Percentiles rank a stretch among this genome's conserved stretches.
phyloP scores from a whole-genome alignment of 2,329 filamentous ascomycete species.

The Coleophoma crateriformis region DNA sequence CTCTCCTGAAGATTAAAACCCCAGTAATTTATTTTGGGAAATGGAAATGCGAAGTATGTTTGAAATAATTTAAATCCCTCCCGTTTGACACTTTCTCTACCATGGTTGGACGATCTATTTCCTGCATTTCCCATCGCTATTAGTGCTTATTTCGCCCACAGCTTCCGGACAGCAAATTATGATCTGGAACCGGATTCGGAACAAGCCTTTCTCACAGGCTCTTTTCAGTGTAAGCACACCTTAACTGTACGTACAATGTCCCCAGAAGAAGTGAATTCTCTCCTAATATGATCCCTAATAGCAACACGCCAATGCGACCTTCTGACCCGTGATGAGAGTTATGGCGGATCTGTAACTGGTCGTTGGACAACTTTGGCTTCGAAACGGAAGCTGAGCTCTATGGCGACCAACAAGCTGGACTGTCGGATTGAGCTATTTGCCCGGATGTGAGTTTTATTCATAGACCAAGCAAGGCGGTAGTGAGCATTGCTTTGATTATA shows the following conservation, averaged over 20 bases:
- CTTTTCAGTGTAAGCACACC: not conserved
- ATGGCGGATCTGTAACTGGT: not conserved
- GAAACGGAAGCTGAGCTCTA: not conserved
- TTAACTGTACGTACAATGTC: not conserved
- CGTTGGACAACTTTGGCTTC: not conserved
- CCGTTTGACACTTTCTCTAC: no score
- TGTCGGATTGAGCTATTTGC: not conserved
- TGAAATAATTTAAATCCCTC: no score
- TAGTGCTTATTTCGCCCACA: no score
- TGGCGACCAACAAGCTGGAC: not conserved
- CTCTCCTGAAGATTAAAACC: no score
- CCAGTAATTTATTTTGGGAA: no score
- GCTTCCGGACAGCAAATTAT: no score
- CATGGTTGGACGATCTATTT: no score
- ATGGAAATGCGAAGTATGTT: no score
- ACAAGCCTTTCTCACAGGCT: not conserved
- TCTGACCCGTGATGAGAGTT: not conserved
- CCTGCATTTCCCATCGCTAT: no score
- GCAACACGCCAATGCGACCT: not conserved
- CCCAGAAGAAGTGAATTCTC: not conserved
- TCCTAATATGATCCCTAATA: no score
- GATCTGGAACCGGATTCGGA: no score
- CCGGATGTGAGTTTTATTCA: not conserved
- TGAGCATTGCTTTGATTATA: not conserved
- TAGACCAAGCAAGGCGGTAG: not conserved